phyloP scores from a whole-genome alignment of 805 yeast species.

The Candida oleophila region DNA sequence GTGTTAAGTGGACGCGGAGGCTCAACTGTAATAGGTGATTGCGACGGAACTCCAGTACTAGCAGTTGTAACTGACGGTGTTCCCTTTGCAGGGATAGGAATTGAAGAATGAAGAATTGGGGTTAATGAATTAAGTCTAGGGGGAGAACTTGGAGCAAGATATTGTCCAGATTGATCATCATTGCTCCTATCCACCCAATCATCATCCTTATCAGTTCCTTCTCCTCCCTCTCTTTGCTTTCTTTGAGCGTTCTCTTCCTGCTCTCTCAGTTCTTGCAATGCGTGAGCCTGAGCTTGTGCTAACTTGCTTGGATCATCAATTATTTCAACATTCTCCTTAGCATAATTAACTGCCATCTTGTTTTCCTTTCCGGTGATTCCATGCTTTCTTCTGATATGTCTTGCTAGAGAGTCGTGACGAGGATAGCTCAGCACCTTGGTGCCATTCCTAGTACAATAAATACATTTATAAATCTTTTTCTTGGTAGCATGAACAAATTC shows the following conservation, averaged over 20 bases:
- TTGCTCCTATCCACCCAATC: no score
- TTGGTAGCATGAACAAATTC: constrained; percentile 47
- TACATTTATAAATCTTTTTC: constrained; percentile 40
- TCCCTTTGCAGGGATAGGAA: neutral
- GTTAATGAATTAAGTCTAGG: neutral
- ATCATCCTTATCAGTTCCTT: neutral
- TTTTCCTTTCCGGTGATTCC: constrained; percentile 45
- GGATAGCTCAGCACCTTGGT: constrained; percentile 41
- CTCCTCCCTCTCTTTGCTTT: neutral
- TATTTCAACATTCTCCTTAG: constrained; percentile 40
- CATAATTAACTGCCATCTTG: constrained; percentile 43
- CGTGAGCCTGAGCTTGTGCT: constrained; percentile 9
- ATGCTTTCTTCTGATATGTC: constrained; percentile 44
- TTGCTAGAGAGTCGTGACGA: constrained; percentile 42
- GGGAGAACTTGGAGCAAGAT: neutral
- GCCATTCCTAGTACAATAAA: constrained; percentile 35
- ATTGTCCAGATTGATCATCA: neutral
- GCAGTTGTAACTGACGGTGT: neutral
- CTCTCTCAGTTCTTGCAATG: neutral
- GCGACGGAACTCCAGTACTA: neutral
- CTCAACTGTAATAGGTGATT: neutral
- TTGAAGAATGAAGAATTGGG: neutral
- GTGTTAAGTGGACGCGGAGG: neutral
- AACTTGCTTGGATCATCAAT: constrained; percentile 28
- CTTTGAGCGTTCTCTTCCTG: neutral